phyloP scores from a whole-genome alignment of 345 rosid genomes.

The Fremontodendron californicum region DNA sequence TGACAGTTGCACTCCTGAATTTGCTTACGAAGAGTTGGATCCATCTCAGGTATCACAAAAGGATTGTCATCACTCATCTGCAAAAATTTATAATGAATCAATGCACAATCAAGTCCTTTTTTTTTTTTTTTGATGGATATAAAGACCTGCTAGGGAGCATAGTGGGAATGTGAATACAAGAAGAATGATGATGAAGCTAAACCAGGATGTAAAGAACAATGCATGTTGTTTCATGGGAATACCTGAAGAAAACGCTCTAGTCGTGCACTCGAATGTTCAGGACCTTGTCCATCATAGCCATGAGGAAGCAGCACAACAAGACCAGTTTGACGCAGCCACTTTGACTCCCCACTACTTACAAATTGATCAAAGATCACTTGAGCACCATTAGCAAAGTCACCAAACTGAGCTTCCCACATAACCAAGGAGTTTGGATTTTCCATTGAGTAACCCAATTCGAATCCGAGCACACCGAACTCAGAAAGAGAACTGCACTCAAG shows the following conservation, averaged over 20 bases:
- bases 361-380: slow-evolving; percentile 83
- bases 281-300: slow-evolving; percentile 85
- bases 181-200: neutral
- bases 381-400: slow-evolving; percentile 80
- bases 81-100: slow-evolving; percentile 6
- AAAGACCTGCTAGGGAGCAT: neutral
- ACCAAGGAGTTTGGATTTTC: slow-evolving; percentile 78
- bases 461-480: slow-evolving; percentile 80
- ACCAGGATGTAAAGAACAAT: neutral
- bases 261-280: slow-evolving; percentile 83
- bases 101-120: too few relatives aligned
- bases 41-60: slow-evolving; percentile 74
- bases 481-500: slow-evolving; percentile 63
- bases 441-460: slow-evolving; percentile 83
- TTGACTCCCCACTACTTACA: slow-evolving; percentile 74
- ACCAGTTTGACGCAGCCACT: slow-evolving; percentile 80
- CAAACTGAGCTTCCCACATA: slow-evolving; percentile 83
- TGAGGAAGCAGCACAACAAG: slow-evolving; percentile 75
- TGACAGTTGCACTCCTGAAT: slow-evolving; percentile 89
- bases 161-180: too few relatives aligned
- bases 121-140: too few relatives aligned
- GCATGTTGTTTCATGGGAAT: slow-evolving; percentile 1
- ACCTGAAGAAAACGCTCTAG: slow-evolving; percentile 82
- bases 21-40: slow-evolving; percentile 64
- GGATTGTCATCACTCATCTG: slow-evolving; percentile 90